Conservation (phyloP, 1,284 basidiomycete genomes). For the Cryptococcus hybrid region DNA sequence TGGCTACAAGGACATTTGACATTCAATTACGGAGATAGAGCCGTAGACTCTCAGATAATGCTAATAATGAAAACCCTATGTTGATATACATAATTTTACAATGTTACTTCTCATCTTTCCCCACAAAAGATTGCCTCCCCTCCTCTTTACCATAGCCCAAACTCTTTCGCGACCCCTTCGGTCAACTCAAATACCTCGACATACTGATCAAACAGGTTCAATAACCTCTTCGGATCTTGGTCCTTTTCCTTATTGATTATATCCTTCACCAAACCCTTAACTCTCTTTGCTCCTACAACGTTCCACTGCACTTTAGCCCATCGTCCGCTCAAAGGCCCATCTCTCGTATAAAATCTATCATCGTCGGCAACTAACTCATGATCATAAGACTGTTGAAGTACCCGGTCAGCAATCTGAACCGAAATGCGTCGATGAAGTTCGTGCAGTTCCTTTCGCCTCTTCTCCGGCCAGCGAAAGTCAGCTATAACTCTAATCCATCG, state of each 20-base stretch:
- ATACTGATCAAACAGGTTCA: neutral
- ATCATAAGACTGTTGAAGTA: neutral
- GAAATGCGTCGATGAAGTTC: neutral
- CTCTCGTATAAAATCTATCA: neutral
- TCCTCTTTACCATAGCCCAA: neutral
- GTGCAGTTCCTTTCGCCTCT: neutral
- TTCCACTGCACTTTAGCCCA: neutral
- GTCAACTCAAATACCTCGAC: neutral
- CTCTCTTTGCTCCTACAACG: neutral
- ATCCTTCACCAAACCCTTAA: neutral
- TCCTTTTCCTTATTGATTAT: neutral
- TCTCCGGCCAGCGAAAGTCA: neutral
- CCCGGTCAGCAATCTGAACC: neutral
- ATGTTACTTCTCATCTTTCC: too few species aligned
- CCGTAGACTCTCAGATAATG: too few species aligned
- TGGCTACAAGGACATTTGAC: conserved; percentile 58
- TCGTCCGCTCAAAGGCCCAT: neutral
- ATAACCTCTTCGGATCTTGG: neutral
- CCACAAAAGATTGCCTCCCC: too few species aligned
- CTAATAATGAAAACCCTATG: too few species aligned
- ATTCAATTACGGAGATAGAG: too few species aligned
- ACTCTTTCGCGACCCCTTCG: neutral
- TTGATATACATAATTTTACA: too few species aligned
- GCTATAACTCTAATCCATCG: neutral
- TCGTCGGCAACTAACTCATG: neutral